Percentiles rank a stretch among this genome's conserved stretches.
Evolutionary conservation across 2,329 filamentous ascomycete genomes (phyloP).

Genomic region (Paramyrothecium roridum): DNA sequence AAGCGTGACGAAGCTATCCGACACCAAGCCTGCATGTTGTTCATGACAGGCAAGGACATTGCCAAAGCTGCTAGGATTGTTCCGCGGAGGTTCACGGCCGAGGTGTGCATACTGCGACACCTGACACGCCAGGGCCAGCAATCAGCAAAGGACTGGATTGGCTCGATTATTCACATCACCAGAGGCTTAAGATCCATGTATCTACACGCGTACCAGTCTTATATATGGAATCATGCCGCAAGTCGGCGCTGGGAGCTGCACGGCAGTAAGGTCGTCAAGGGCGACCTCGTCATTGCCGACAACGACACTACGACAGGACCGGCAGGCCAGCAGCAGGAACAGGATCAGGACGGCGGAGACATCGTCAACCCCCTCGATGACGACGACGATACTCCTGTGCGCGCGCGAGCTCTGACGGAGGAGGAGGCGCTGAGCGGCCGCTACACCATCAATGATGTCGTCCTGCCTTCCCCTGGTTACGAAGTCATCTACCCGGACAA

Average conservation of each 20-base stretch:
- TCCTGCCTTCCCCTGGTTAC: constrained; percentile 89
- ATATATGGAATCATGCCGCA: constrained; percentile 87
- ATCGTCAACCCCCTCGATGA: constrained; percentile 39
- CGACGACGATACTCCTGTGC: constrained; percentile 39
- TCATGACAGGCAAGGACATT: constrained; percentile 58
- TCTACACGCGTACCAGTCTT: constrained; percentile 91
- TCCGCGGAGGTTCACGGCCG: constrained; percentile 79
- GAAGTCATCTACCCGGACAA: constrained; percentile 86
- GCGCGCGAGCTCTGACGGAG: constrained; percentile 70
- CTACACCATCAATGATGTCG: constrained; percentile 82
- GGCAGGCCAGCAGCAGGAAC: constrained; percentile 43
- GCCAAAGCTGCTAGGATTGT: constrained; percentile 63
- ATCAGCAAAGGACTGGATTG: constrained; percentile 68
- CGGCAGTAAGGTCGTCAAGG: constrained; percentile 72
- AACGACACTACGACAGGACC: constrained; percentile 25
- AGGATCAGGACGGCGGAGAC: constrained; percentile 53
- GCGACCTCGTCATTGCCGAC: constrained; percentile 72
- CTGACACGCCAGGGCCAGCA: constrained; percentile 50
- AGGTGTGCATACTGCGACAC: constrained; percentile 74
- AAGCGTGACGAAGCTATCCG: constrained; percentile 75
- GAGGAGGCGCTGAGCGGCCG: constrained; percentile 75
- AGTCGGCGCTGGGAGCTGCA: constrained; percentile 77
- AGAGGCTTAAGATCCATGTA: constrained; percentile 89
- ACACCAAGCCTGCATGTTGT: constrained; percentile 74
- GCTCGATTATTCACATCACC: constrained; percentile 76